These are phyloP conservation scores for Chytridium lagenaria DNA, from an alignment of 371 early-diverging fungal species.

Conservation along the genomic window DNA sequence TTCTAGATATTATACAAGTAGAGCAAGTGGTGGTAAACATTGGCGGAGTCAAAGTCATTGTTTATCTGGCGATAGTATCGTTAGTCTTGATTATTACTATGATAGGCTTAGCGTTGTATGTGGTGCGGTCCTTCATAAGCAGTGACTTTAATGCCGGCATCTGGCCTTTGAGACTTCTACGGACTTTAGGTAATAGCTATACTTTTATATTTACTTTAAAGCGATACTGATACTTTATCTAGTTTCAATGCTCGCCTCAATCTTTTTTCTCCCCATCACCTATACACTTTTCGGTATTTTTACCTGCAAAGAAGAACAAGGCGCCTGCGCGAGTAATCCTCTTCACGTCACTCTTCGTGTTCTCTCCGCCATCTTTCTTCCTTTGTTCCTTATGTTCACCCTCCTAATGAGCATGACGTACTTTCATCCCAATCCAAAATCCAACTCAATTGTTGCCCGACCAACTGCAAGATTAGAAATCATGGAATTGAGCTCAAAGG, in stretches of 20 bases:
- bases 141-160: slow-evolving; percentile 40
- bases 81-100: slow-evolving; percentile 31
- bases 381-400: slow-evolving; percentile 31
- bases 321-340: slow-evolving; percentile 20
- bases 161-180: slow-evolving; percentile 36
- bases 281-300: slow-evolving; percentile 32
- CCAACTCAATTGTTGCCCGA: slow-evolving; percentile 24
- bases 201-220: not conserved
- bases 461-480: slow-evolving; percentile 34
- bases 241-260: slow-evolving; percentile 35
- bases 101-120: slow-evolving; percentile 36
- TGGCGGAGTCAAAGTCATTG: slow-evolving; percentile 12
- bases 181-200: slow-evolving; percentile 23
- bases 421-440: slow-evolving; percentile 38
- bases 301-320: slow-evolving; percentile 12
- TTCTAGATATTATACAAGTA: slow-evolving; percentile 31
- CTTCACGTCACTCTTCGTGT: slow-evolving; percentile 23
- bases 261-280: slow-evolving; percentile 36
- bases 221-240: not conserved
- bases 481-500: slow-evolving; percentile 25
- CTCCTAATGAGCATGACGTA: slow-evolving; percentile 40
- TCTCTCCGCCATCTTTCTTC: slow-evolving; percentile 24
- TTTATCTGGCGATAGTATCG: slow-evolving; percentile 29
- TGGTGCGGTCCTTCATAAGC: slow-evolving; percentile 31
- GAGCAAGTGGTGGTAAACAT: slow-evolving; percentile 36